Evolutionary conservation across 306 rosid genomes (phyloP).

Genomic region (Vigna nakashimae): DNA sequence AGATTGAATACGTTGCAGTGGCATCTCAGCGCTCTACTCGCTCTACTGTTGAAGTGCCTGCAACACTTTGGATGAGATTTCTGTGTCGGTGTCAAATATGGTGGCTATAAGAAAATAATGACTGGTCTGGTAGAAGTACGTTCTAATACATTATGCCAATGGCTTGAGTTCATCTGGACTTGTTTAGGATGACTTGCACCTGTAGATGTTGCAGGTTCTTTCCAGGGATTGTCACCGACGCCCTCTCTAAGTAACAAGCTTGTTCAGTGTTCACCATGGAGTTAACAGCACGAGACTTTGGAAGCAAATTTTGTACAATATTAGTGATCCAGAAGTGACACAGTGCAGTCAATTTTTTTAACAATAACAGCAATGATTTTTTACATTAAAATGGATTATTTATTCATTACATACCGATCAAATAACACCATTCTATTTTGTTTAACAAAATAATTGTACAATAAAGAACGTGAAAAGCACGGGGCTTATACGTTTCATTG

Average conservation of each 20-base stretch:
- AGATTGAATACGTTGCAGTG: slow-evolving; percentile 50
- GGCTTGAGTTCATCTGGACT: slow-evolving; percentile 27
- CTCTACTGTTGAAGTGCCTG: slow-evolving; percentile 51
- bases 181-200: slow-evolving; percentile 47
- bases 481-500: too few relatives aligned
- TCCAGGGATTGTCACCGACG: slow-evolving; percentile 30
- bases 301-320: slow-evolving; percentile 55
- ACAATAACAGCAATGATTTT: background rate
- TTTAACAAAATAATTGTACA: background rate
- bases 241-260: slow-evolving; percentile 31
- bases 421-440: slow-evolving; percentile 7
- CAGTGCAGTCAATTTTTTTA: slow-evolving; percentile 25
- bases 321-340: slow-evolving; percentile 49
- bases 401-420: background rate
- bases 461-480: too few relatives aligned
- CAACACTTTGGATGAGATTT: slow-evolving; percentile 39
- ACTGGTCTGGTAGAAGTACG: slow-evolving; percentile 37
- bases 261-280: slow-evolving; percentile 42
- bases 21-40: slow-evolving; percentile 48
- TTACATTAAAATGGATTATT: slow-evolving; percentile 10
- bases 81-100: slow-evolving; percentile 43
- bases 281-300: slow-evolving; percentile 41
- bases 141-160: slow-evolving; percentile 31
- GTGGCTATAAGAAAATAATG: slow-evolving; percentile 41
- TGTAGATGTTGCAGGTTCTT: slow-evolving; percentile 45